Base-by-base conservation (phyloP, 768 basidiomycete genomes). In the Pulveroboletus sp. region DNA sequence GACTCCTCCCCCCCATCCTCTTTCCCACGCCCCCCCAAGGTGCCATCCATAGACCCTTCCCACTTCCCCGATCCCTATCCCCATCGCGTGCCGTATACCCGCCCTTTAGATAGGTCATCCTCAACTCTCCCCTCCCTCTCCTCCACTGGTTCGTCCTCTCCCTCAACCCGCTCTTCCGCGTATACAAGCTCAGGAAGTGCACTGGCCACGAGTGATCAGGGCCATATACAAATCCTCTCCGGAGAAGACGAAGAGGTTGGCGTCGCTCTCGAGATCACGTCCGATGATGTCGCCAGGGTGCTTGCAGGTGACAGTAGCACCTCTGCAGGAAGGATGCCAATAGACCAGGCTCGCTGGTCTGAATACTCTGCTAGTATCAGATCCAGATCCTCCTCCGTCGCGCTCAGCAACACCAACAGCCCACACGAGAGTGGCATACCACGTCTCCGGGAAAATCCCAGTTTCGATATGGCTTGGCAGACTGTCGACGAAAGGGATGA, bases 391-490 rank as follows among this genome's bases (percentile, higher is more conserved):
- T 86, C 86, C 15, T 86, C 84, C 18, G 68, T 82, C 43, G 80
- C 75, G 17, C 76, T 79, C 60, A 73, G 59, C 57, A 70, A 69
- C 63, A 67, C 59, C 59, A 73, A 73, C 43, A 63, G 63, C 45
- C 51, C 60, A 17, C 73, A 76, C 33, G 80, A 82, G 33, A 57
- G 55, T 49, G 63, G 55, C 55, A 46, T 71, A 13, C 76, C 78
- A 6, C 73, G 70, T 24, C 70, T 83, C 39, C 75, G 77, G 17
- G 78, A 82, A 57, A 83, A 84, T 59, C 79, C 81, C n/a, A 86
- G 84, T 63, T 86, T 83, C 63, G 88, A 90, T 61, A 73, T 83
- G 67, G 79, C 76, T 39, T 90, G 88, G 88, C 82, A 83, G 60
- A 66, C 78, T 1, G 80, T 85, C 8, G 84, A 86, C 60, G 85